Conservation (phyloP, 805 yeast species). For the Ogataea paraovalis region DNA sequence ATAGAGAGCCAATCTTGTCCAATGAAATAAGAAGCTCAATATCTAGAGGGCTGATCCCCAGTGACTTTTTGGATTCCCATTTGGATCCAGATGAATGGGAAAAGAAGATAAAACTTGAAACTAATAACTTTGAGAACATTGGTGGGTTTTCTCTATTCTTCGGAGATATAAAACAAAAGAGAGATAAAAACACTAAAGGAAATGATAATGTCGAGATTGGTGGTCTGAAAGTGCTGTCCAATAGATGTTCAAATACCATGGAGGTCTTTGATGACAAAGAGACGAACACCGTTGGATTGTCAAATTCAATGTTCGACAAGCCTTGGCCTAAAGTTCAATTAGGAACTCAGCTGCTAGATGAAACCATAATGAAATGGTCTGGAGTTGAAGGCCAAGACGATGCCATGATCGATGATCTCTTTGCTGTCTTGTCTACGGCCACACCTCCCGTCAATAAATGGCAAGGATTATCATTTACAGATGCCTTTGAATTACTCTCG, state of each 20-base stretch:
- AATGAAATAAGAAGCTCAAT: slow-evolving; percentile 19
- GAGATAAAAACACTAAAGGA: background rate
- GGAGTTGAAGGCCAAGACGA: slow-evolving; percentile 19
- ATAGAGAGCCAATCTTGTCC: slow-evolving; percentile 43
- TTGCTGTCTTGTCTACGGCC: slow-evolving; percentile 48
- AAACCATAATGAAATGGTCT: slow-evolving; percentile 28
- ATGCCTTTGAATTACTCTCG: slow-evolving; percentile 41
- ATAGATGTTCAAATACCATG: slow-evolving; percentile 35
- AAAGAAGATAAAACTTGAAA: slow-evolving; percentile 24
- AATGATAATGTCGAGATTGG: background rate
- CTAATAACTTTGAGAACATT: slow-evolving; percentile 32
- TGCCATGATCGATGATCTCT: slow-evolving; percentile 48
- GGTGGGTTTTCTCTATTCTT: slow-evolving; percentile 65
- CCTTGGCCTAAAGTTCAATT: slow-evolving; percentile 72
- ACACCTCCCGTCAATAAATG: slow-evolving; percentile 29
- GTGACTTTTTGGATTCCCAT: slow-evolving; percentile 32
- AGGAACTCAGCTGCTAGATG: slow-evolving; percentile 62
- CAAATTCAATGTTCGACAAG: slow-evolving; percentile 60
- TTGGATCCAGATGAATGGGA: slow-evolving; percentile 44
- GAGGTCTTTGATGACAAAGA: slow-evolving; percentile 14
- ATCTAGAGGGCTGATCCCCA: slow-evolving; percentile 47
- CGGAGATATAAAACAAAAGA: slow-evolving; percentile 33
- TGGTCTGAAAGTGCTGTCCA: slow-evolving; percentile 45
- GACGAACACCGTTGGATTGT: slow-evolving; percentile 47
- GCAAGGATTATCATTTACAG: slow-evolving; percentile 25